A percentile compares a stretch with the other conserved stretches of the same genome.
Conservation (phyloP, 1,284 basidiomycete genomes). For the Pseudozyma pruni region DNA sequence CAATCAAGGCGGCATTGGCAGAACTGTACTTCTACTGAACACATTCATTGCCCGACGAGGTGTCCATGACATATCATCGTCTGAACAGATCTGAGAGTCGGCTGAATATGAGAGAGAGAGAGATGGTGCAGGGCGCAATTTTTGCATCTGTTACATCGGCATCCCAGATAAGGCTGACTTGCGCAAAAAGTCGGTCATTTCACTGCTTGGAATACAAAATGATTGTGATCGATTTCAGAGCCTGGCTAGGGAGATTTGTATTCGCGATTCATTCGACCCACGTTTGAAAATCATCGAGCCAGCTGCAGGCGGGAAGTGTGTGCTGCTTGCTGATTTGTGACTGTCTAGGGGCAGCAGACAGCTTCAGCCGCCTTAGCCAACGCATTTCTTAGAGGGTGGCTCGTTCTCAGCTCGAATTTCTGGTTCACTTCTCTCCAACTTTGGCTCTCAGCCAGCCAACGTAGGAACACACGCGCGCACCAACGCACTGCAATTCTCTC, state of each 20-base stretch:
- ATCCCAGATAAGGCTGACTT: background rate
- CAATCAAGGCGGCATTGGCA: no score
- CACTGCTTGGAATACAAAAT: slow-evolving; percentile 4
- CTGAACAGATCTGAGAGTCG: no score
- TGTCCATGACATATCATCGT: no score
- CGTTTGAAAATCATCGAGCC: slow-evolving; percentile 1
- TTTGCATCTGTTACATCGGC: background rate
- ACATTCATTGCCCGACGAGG: no score
- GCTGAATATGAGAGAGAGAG: background rate
- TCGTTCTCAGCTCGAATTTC: slow-evolving; percentile 21
- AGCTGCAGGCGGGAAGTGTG: no score
- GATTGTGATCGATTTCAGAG: slow-evolving; percentile 28
- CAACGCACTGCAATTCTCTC: background rate
- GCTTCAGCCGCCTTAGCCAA: slow-evolving; percentile 14
- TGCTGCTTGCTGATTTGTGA: no score
- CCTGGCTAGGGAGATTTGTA: slow-evolving; percentile 1
- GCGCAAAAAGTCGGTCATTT: no score
- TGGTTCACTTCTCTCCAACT: slow-evolving; percentile 3
- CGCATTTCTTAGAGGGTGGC: slow-evolving; percentile 30
- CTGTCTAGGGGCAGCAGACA: slow-evolving; percentile 24
- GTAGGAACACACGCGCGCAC: slow-evolving; percentile 18
- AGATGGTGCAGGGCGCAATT: no score
- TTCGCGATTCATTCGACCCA: slow-evolving; percentile 23
- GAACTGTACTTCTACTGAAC: no score
- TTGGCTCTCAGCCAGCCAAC: slow-evolving; percentile 7